Base-by-base conservation (phyloP, 2,329 filamentous ascomycete species). In the Epichloe sp. region DNA sequence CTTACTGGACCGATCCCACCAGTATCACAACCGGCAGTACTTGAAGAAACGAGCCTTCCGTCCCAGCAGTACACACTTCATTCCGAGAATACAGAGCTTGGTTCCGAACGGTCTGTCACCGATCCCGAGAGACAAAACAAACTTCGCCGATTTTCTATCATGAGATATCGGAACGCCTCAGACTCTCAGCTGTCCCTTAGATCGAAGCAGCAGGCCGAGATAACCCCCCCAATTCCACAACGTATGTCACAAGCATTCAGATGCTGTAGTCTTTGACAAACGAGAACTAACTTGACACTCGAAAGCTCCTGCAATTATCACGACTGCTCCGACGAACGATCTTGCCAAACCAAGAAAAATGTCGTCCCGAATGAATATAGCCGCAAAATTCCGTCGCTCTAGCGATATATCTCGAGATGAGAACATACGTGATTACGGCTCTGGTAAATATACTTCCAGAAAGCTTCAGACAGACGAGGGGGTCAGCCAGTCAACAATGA, bases 101-200 rank as follows among this genome's bases (percentile, higher is more conserved):
- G 10, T 8, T 42, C 44, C 11, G 50, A 42, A 41, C 47, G 17
- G 6, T 8, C 47, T 21, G 37, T 42, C 17, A 35, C 23, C 19
- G 74, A 80, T 60, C 72, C 68, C 8, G 42, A 44, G 23, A 41
- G 47, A 31, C 46, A 47, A 35, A 68, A 69, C 36, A 81, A 76
- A 59, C 75, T 80, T 58, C 76, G 74, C 53, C 77, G 80, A 54
- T 84, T 84, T 63, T 82, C 78, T 51, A 73, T 95, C 67, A 73
- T 95, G 69, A 83, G 85, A 62, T 89, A 93, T 65, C 86, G 89
- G 61, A 90, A 95, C 77, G 90, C 88, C 55, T 96, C 90, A 8
- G 91, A 97, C 69, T 86, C 89, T 48, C 89, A 96, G 66, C 71
- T 97, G 54, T 88, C 88, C 11, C 73, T 82, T 34, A 79, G 81